phyloP scores from a whole-genome alignment of 2,329 filamentous ascomycete genomes.

The Aspergillus flavus region DNA sequence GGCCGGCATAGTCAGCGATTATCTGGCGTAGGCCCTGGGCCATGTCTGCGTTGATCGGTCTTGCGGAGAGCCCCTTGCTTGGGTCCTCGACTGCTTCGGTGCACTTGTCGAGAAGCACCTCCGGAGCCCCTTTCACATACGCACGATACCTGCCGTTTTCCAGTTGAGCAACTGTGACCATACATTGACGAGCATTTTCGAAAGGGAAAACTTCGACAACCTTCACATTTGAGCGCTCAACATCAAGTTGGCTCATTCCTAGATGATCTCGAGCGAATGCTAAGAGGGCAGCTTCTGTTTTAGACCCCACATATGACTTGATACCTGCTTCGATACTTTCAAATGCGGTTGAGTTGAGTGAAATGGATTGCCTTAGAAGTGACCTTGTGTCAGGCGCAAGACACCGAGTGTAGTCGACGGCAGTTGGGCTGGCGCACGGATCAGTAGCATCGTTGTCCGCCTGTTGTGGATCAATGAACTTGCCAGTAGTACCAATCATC shows the following conservation, averaged over 20 bases:
- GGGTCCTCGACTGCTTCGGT: conserved; percentile 21
- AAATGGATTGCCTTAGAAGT: conserved; percentile 20
- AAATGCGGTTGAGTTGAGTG: conserved; percentile 63
- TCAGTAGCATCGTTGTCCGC: background rate
- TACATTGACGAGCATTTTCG: conserved; percentile 68
- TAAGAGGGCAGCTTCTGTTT: conserved; percentile 71
- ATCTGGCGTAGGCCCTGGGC: background rate
- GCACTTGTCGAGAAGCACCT: conserved; percentile 34
- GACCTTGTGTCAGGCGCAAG: background rate
- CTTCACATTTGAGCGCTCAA: conserved; percentile 58
- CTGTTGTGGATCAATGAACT: background rate
- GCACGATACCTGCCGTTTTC: conserved; percentile 28
- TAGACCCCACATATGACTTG: conserved; percentile 64
- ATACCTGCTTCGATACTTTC: conserved; percentile 65
- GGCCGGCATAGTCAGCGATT: conserved; percentile 31
- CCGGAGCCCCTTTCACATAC: conserved; percentile 40
- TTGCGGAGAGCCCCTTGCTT: conserved; percentile 9
- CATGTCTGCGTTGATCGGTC: background rate
- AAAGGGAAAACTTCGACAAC: conserved; percentile 68
- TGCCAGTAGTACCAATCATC: background rate
- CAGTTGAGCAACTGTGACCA: conserved; percentile 36
- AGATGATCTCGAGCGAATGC: conserved; percentile 64
- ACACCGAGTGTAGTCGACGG: background rate
- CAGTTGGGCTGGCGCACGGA: background rate
- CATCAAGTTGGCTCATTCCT: conserved; percentile 60